These are phyloP conservation scores for Bipolaris oryzae DNA, from an alignment of 2,329 filamentous ascomycete species.

Conservation along the genomic window DNA sequence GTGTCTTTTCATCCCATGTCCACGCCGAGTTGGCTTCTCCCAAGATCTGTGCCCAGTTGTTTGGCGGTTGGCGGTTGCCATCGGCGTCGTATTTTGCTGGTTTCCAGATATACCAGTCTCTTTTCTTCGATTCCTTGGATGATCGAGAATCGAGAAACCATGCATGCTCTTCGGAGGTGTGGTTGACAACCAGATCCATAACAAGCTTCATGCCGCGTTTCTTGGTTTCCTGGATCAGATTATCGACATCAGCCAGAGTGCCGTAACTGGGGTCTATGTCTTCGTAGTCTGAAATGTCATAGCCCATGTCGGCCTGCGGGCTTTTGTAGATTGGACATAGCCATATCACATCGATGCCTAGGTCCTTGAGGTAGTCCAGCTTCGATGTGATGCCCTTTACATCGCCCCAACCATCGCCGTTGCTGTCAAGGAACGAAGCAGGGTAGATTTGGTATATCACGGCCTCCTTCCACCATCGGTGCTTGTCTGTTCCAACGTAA, in stretches of 20 bases:
- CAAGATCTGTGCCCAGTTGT: constrained; percentile 72
- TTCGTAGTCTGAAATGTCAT: constrained; percentile 51
- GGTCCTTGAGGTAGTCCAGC: constrained; percentile 61
- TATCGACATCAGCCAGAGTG: constrained; percentile 48
- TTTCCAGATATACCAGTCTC: constrained; percentile 64
- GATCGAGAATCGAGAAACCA: constrained; percentile 64
- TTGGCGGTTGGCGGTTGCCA: constrained; percentile 71
- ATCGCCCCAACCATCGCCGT: constrained; percentile 62
- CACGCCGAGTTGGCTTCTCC: constrained; percentile 62
- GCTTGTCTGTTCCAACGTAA: constrained; percentile 42
- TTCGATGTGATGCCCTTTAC: constrained; percentile 62
- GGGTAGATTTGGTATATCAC: constrained; percentile 66
- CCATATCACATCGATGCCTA: constrained; percentile 52
- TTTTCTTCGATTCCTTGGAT: constrained; percentile 54
- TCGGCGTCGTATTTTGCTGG: constrained; percentile 54
- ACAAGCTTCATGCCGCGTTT: constrained; percentile 48
- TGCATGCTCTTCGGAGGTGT: constrained; percentile 53
- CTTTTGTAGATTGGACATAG: constrained; percentile 53
- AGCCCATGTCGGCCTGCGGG: constrained; percentile 53
- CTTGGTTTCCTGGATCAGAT: constrained; percentile 46
- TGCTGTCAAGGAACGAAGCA: constrained; percentile 65
- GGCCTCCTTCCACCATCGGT: constrained; percentile 65
- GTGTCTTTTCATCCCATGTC: constrained; percentile 72
- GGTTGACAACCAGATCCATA: constrained; percentile 52
- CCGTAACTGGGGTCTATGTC: constrained; percentile 49